Evolutionary conservation across 306 rosid species (phyloP).

Genomic region (Vigna nakashimae): DNA sequence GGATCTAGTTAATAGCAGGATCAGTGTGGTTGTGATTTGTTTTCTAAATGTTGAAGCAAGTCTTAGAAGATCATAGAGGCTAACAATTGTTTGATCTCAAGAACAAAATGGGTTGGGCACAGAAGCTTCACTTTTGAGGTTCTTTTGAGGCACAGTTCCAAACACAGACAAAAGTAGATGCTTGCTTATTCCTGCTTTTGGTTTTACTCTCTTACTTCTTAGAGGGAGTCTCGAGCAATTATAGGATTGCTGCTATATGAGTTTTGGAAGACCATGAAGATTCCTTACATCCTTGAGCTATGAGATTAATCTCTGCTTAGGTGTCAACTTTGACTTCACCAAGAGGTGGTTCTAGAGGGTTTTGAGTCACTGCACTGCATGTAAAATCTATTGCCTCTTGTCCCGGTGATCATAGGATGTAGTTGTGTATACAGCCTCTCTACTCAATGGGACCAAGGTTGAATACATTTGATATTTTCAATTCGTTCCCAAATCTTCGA

Average conservation of each 20-base stretch:
- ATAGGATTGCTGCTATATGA: background rate
- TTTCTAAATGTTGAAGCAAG: slow-evolving; percentile 22
- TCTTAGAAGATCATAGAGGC: slow-evolving; percentile 22
- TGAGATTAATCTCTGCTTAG: background rate
- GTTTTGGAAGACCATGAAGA: slow-evolving; percentile 2
- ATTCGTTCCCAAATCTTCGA: background rate
- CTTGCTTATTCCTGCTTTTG: slow-evolving; percentile 27
- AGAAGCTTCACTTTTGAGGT: background rate
- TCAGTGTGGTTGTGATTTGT: slow-evolving; percentile 21
- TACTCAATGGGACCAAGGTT: background rate
- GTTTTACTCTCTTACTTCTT: slow-evolving; percentile 3
- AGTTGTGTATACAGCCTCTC: background rate
- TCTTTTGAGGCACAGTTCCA: background rate
- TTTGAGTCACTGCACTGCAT: background rate
- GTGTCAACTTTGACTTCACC: background rate
- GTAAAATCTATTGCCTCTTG: background rate
- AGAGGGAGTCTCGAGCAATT: slow-evolving; percentile 7
- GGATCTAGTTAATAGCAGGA: slow-evolving; percentile 1
- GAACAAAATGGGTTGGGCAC: background rate
- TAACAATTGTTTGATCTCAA: slow-evolving; percentile 16
- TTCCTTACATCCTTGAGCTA: background rate
- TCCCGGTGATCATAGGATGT: background rate
- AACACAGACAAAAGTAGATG: background rate
- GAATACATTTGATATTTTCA: background rate
- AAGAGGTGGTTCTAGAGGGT: background rate